Base-by-base conservation (phyloP, 257 asterid species). In the Cinchona pubescens region DNA sequence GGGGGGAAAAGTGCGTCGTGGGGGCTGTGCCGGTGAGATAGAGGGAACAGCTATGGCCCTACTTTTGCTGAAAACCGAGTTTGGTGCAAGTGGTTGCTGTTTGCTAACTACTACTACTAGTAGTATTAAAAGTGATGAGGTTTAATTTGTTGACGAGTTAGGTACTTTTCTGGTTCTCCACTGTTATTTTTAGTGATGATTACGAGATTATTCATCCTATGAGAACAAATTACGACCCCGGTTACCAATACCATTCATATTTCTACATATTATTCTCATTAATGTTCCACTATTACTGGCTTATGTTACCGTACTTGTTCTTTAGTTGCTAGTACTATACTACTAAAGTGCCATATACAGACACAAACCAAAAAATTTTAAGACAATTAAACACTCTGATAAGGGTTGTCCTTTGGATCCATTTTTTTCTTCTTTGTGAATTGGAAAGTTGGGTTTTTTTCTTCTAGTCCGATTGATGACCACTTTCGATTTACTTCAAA, bases 31-130 rank as follows among this genome's bases (percentile, higher is more conserved):
- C 72, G 75, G 74, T 56, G 75, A 65, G 71, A 78, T 23, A n/a
- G 78, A 46, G 84, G 76, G 71, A 80, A 71, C 87, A 77, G 11
- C 32, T 8, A 9, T n/a, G 84, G 76, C 29, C 87, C 87, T 78
- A 80, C 83, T 11, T 61, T 73, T 55, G 80, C 83, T 75, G n/a
- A n/a, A n/a, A n/a, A n/a, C n/a, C 58, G 77, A 72, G 79, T 75
- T 78, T 76, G 83, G 79, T 75, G 81, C 83, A 75, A 83, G 83
- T 81, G 68, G 83, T 32, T 66, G 69, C 38, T 55, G 46, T 76
- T 73, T 83, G 46, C 77, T 23, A 45, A 79, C 79, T 71, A 32
- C 79, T 21, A n/a, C n/a, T n/a, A n/a, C n/a, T n/a, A n/a, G n/a
- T n/a, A n/a, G n/a, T n/a, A n/a, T n/a, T n/a, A 76, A 79, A 77